phyloP scores from a whole-genome alignment of 208 protist species.

The Wallacemonas sp. region DNA sequence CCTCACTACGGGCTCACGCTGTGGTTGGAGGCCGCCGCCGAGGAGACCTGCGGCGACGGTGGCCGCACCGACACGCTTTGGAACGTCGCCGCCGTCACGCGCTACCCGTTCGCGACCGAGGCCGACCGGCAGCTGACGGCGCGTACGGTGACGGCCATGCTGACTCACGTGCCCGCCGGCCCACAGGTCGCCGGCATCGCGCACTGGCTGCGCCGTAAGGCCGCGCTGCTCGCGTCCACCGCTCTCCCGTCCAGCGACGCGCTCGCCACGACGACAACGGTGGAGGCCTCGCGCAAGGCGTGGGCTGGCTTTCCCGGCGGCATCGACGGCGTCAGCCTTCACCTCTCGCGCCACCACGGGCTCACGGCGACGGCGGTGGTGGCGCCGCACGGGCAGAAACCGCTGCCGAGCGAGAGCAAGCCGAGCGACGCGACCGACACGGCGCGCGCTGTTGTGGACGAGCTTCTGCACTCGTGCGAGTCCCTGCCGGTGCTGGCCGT shows the following conservation, averaged over 20 bases:
- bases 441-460: background rate
- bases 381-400: no score
- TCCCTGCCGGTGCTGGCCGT: conserved; percentile 7
- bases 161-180: background rate
- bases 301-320: background rate
- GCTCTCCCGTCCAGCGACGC: background rate
- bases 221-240: background rate
- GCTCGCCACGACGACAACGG: background rate
- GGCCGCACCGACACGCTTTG: background rate
- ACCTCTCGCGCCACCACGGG: background rate
- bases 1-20: conserved; percentile 4
- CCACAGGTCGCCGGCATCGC: background rate
- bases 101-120: background rate
- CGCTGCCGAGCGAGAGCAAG: background rate
- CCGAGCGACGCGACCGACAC: background rate
- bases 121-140: background rate
- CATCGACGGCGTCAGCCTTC: background rate
- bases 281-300: background rate
- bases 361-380: background rate
- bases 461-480: background rate
- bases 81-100: background rate
- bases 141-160: background rate
- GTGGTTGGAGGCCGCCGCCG: background rate
- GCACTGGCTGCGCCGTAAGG: background rate
- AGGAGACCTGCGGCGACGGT: background rate